Base-by-base conservation (phyloP, 805 yeast species). In the Ogataea allantospora region DNA sequence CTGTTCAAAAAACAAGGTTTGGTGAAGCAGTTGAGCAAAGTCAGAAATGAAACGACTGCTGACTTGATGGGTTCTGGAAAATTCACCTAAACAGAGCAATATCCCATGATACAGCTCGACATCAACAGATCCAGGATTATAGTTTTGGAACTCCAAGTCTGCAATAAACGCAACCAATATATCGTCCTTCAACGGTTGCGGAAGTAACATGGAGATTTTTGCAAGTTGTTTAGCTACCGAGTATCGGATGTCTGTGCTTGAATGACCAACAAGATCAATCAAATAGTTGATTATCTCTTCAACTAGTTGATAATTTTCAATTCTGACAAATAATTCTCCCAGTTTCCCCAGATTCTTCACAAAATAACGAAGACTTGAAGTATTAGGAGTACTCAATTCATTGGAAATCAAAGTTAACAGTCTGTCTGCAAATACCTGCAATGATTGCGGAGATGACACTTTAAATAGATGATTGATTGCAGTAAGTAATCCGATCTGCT, bases 201-300 rank as follows among this genome's bases (percentile, higher is more conserved):
- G 60, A 11, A 66, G 47, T 5, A 49, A 43, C 0, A 57, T 35
- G 8, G 65, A 54, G 5, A 86, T 53, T 30, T 75, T 67, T 5
- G 83, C 75, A 18, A 83, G 57, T 16, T 80, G 77, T 54, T 82
- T 83, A 1, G 96, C 84, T 22, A 81, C 64, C 1, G 77, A 65
- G 45, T 80, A 80, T 36, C 96, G 62, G 3, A 82, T 71, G 2
- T 65, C 61, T 0, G 84, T 75, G 36, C 77, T 84, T 23, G 57
- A 61, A 30, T 70, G 60, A n/a, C 65, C 64, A 38, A 78, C 58
- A 27, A 68, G 62, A 3, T 58, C 47, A 4, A 80, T 45, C 27
- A 79, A 62, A 52, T 69, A 65, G 23, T 71, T 67, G 2, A 85
- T 51, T 2, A 80, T 69, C 4, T 56, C 63, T 26, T 79, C 82